Conservation (phyloP, 331 rosid genomes). For the Dryas integrifolia region DNA sequence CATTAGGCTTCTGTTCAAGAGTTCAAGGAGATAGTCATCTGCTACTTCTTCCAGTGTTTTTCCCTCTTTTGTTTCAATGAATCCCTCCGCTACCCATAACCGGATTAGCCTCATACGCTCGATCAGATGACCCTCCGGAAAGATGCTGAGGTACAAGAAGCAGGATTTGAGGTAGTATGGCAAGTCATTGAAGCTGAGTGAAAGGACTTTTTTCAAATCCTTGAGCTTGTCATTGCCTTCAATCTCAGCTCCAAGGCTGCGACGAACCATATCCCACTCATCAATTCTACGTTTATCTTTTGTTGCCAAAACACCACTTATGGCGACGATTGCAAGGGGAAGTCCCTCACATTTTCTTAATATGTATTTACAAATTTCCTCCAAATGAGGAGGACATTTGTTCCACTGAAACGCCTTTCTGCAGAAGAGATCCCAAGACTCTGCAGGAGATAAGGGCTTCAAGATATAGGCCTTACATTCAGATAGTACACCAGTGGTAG, state of each 20-base stretch:
- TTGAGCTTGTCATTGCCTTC: constrained; percentile 28
- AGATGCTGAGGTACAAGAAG: constrained; percentile 32
- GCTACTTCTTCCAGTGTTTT: constrained; percentile 27
- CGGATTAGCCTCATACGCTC: constrained; percentile 24
- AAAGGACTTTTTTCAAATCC: constrained; percentile 22
- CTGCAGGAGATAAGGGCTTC: constrained; percentile 11
- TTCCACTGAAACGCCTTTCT: constrained; percentile 12
- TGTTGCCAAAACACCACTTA: constrained; percentile 24
- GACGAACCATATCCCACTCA: constrained; percentile 25
- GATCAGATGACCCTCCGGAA: constrained; percentile 24
- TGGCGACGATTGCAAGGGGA: constrained; percentile 26
- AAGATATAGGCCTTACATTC: constrained; percentile 12
- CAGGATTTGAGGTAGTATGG: constrained; percentile 30
- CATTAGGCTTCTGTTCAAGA: constrained; percentile 26
- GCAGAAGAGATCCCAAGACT: constrained; percentile 30
- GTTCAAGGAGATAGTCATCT: constrained; percentile 24
- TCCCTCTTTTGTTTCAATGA: constrained; percentile 18
- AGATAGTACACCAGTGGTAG: background rate
- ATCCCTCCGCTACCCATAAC: constrained; percentile 35
- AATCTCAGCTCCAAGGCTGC: constrained; percentile 22
- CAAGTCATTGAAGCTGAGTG: constrained; percentile 30
- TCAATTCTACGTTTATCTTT: constrained; percentile 18
- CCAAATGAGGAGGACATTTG: constrained; percentile 17
- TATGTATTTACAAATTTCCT: constrained; percentile 7
- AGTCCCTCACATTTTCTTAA: constrained; percentile 24